Conservation (phyloP, 176 grass and related monocot genomes). For the Triticum monococcum region DNA sequence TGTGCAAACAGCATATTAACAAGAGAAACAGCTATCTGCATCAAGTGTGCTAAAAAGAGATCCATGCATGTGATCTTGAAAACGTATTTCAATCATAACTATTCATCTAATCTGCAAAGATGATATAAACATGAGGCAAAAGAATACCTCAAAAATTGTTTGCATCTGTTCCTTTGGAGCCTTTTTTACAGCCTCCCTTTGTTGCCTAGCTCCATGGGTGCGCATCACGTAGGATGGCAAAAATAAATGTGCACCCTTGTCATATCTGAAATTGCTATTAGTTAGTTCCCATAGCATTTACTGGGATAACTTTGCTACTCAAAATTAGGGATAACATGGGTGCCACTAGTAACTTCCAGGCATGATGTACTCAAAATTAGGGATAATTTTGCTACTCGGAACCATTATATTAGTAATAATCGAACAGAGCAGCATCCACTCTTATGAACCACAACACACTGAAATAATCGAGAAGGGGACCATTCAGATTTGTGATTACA, state of each 20-base stretch:
- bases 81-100: not conserved
- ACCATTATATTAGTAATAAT: conserved; percentile 5
- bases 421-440: conserved; percentile 1
- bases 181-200: conserved; percentile 75
- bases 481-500: not conserved
- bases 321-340: not conserved
- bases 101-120: conserved; percentile 13
- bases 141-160: conserved; percentile 65
- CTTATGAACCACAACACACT: not conserved
- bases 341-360: not conserved
- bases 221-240: conserved; percentile 92
- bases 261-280: conserved; percentile 59
- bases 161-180: conserved; percentile 73
- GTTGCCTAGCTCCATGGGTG: conserved; percentile 84
- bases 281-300: conserved; percentile 13
- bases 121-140: not conserved
- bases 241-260: conserved; percentile 91
- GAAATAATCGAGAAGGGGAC: conserved; percentile 2
- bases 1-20: conserved; percentile 14
- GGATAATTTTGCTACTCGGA: not conserved
- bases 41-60: not conserved
- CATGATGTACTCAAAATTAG: not conserved
- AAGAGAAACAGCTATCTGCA: not conserved
- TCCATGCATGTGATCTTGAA: not conserved
- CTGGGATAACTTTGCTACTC: not conserved